A percentile compares a stretch with the other conserved stretches of the same genome.
phyloP scores from a whole-genome alignment of 2,329 filamentous ascomycete genomes.

The Bipolaris cookei region DNA sequence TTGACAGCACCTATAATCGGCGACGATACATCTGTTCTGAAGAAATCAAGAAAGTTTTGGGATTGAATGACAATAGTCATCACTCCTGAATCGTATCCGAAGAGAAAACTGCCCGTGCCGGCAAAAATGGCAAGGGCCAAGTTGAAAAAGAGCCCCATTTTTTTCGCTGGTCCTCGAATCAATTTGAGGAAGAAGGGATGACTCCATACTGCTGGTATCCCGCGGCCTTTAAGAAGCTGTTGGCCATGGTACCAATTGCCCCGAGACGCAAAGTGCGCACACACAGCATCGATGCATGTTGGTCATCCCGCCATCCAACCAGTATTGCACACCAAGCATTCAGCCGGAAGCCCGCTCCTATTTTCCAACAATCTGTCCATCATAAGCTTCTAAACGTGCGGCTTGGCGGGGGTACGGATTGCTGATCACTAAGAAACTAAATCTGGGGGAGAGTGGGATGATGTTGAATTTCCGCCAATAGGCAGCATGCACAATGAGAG shows the following conservation, averaged over 20 bases:
- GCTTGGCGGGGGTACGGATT: slow-evolving; percentile 11
- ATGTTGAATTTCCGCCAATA: slow-evolving; percentile 35
- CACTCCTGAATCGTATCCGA: slow-evolving; percentile 47
- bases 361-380: slow-evolving; percentile 23
- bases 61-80: slow-evolving; percentile 62
- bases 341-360: slow-evolving; percentile 33
- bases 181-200: not conserved
- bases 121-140: slow-evolving; percentile 53
- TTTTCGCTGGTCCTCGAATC: slow-evolving; percentile 1
- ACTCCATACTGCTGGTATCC: not conserved
- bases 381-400: slow-evolving; percentile 2
- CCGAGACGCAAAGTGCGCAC: slow-evolving; percentile 11
- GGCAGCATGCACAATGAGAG: not conserved
- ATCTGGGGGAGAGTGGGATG: slow-evolving; percentile 23
- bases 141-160: slow-evolving; percentile 54
- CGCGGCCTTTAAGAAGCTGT: not conserved
- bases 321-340: slow-evolving; percentile 18
- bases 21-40: slow-evolving; percentile 59
- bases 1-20: slow-evolving; percentile 67
- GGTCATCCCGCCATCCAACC: slow-evolving; percentile 16
- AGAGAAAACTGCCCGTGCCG: slow-evolving; percentile 51
- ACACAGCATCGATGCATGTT: slow-evolving; percentile 13
- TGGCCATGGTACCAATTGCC: slow-evolving; percentile 17
- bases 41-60: slow-evolving; percentile 63
- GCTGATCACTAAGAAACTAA: slow-evolving; percentile 18